Conservation (phyloP, 805 yeast genomes). For the Wickerhamomyces mucosus region DNA sequence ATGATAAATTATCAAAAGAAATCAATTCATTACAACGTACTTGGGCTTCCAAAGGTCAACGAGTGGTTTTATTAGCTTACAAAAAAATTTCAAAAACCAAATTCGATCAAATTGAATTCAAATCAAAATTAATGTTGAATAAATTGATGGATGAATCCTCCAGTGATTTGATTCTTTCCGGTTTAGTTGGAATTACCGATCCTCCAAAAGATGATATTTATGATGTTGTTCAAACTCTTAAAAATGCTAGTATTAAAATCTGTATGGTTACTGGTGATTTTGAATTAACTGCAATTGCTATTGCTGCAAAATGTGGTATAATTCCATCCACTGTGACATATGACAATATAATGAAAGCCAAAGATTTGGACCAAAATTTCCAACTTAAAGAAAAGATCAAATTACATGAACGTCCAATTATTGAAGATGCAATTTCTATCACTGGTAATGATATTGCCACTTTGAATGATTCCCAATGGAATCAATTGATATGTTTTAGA, state of each 20-base stretch:
- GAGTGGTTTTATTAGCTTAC: slow-evolving; percentile 31
- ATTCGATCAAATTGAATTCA: slow-evolving; percentile 4
- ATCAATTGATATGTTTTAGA: slow-evolving; percentile 24
- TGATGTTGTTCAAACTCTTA: slow-evolving; percentile 24
- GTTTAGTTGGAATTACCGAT: slow-evolving; percentile 33
- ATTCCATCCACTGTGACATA: slow-evolving; percentile 10
- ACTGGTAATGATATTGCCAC: slow-evolving; percentile 25
- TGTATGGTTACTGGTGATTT: slow-evolving; percentile 46
- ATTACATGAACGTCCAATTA: slow-evolving; percentile 7
- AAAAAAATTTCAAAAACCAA: slow-evolving; percentile 14
- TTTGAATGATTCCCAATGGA: slow-evolving; percentile 34
- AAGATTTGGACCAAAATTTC: slow-evolving; percentile 12
- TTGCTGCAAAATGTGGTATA: slow-evolving; percentile 36
- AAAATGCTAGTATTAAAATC: slow-evolving; percentile 31
- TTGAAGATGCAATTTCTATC: slow-evolving; percentile 23
- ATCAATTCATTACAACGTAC: slow-evolving; percentile 20
- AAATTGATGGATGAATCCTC: slow-evolving; percentile 6
- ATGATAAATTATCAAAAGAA: slow-evolving; percentile 5
- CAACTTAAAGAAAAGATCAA: slow-evolving; percentile 4
- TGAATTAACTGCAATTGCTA: slow-evolving; percentile 40
- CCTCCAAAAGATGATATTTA: slow-evolving; percentile 31
- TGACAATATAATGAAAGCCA: slow-evolving; percentile 10
- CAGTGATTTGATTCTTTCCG: slow-evolving; percentile 22
- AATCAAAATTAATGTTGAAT: slow-evolving; percentile 9
- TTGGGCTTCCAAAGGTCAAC: slow-evolving; percentile 31